A percentile compares a stretch with the other conserved stretches of the same genome.
phyloP scores from a whole-genome alignment of 257 asterid genomes.

The Solanum lignicaule region DNA sequence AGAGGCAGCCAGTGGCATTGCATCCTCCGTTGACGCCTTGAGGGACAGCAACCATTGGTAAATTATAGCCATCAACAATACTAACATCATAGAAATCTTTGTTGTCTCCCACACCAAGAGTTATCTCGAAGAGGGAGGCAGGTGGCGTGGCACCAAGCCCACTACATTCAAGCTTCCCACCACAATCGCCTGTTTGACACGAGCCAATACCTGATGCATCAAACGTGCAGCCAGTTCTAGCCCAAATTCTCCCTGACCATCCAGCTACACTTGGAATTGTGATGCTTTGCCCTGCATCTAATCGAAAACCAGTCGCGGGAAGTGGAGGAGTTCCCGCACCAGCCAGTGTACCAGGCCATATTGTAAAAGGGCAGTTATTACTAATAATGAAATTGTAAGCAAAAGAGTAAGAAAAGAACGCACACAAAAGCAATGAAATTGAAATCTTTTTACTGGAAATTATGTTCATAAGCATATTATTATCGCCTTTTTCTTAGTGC shows the following conservation, averaged over 20 bases:
- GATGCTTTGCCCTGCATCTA: slow-evolving; percentile 48
- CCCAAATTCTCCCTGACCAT: slow-evolving; percentile 88
- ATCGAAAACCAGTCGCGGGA: slow-evolving; percentile 56
- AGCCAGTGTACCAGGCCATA: slow-evolving; percentile 80
- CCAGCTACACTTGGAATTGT: slow-evolving; percentile 45
- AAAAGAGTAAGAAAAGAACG: slow-evolving; percentile 16
- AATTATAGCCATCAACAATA: slow-evolving; percentile 68
- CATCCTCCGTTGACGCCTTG: slow-evolving; percentile 44
- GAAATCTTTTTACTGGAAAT: neutral
- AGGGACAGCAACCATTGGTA: slow-evolving; percentile 56
- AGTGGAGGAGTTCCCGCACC: slow-evolving; percentile 65
- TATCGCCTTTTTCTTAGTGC: neutral
- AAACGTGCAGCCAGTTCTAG: slow-evolving; percentile 76
- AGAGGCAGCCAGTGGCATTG: slow-evolving; percentile 63
- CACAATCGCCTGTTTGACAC: slow-evolving; percentile 79
- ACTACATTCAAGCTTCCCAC: slow-evolving; percentile 58
- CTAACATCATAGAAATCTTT: slow-evolving; percentile 71
- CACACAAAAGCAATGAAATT: slow-evolving; percentile 10
- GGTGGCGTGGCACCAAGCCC: slow-evolving; percentile 80
- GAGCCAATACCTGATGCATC: slow-evolving; percentile 53
- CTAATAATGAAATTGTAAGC: slow-evolving; percentile 39
- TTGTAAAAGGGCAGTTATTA: slow-evolving; percentile 57
- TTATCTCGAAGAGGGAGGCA: slow-evolving; percentile 73
- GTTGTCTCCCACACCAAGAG: slow-evolving; percentile 50
- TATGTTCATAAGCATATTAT: neutral